phyloP scores from a whole-genome alignment of 2,329 filamentous ascomycete species.

The Domatiomyces catenatus region DNA sequence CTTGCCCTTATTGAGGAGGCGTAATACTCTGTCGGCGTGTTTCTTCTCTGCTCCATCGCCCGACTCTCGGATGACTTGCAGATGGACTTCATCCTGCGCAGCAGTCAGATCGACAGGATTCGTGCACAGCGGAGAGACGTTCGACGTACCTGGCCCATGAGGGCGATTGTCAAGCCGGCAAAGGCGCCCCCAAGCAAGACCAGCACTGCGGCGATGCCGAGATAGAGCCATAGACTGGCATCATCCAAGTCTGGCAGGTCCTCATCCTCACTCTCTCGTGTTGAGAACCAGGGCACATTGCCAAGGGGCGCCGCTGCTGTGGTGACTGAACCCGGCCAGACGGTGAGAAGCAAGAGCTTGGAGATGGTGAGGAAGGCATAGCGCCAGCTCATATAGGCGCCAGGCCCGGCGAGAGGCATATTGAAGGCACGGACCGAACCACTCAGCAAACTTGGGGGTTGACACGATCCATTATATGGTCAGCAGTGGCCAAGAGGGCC shows the following conservation, averaged over 20 bases:
- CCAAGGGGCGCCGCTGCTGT: conserved; percentile 22
- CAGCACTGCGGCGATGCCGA: conserved; percentile 60
- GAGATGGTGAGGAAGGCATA: conserved; percentile 27
- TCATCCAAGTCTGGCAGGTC: conserved; percentile 37
- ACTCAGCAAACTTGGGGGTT: not conserved
- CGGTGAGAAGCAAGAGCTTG: conserved; percentile 26
- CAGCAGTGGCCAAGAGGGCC: not conserved
- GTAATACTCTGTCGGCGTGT: conserved; percentile 67
- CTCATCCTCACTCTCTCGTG: conserved; percentile 25
- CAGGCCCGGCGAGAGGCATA: conserved; percentile 6
- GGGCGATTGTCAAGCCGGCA: conserved; percentile 61
- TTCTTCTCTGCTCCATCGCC: conserved; percentile 71
- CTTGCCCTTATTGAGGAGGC: conserved; percentile 72
- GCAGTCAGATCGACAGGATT: conserved; percentile 1
- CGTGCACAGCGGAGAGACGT: not conserved
- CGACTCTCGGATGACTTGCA: conserved; percentile 83
- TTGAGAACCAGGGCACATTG: conserved; percentile 9
- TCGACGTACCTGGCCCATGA: conserved; percentile 44
- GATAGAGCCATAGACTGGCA: conserved; percentile 62
- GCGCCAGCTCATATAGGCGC: conserved; percentile 23
- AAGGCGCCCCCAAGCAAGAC: conserved; percentile 85
- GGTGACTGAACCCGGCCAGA: conserved; percentile 26
- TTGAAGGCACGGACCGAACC: not conserved
- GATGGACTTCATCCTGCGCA: conserved; percentile 75
- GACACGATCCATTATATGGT: not conserved